These are phyloP conservation scores for Erythrophleum fordii DNA, from an alignment of 306 rosid species.

Conservation along the genomic window DNA sequence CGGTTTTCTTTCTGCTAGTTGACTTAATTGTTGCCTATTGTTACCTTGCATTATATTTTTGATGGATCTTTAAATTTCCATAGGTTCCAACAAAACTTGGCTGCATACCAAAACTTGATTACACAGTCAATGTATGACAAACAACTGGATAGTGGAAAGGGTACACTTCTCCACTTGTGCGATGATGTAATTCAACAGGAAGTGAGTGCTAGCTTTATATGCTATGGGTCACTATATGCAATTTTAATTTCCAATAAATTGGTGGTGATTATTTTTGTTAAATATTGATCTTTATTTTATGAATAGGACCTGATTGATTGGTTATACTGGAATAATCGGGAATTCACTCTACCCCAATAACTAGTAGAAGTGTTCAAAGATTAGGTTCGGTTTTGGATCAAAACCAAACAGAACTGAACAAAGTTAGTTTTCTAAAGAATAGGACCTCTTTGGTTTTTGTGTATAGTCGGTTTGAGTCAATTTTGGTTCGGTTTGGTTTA, in stretches of 20 bases:
- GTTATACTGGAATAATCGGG: conserved; percentile 10
- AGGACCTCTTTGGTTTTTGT: no score
- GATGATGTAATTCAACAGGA: conserved; percentile 98
- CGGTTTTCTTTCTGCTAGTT: background rate
- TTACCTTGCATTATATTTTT: background rate
- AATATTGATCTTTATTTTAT: background rate
- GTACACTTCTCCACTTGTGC: conserved; percentile 89
- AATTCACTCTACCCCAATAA: no score
- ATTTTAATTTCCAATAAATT: conserved; percentile 12
- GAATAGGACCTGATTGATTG: conserved; percentile 17
- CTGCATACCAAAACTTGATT: conserved; percentile 79
- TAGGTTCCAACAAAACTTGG: conserved; percentile 87
- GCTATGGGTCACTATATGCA: background rate
- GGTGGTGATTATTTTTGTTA: background rate
- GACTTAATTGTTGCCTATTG: background rate
- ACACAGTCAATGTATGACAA: conserved; percentile 94
- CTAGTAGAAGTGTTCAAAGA: no score
- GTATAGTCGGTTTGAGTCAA: no score
- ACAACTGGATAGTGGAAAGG: conserved; percentile 93
- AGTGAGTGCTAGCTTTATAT: conserved; percentile 56
- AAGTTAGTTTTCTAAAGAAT: no score
- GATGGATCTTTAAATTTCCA: conserved; percentile 18
- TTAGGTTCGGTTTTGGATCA: no score
- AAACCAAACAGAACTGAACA: no score
- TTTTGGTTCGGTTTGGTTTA: no score